phyloP scores from a whole-genome alignment of 2,329 filamentous ascomycete genomes.

The Aureobasidium sp. region DNA sequence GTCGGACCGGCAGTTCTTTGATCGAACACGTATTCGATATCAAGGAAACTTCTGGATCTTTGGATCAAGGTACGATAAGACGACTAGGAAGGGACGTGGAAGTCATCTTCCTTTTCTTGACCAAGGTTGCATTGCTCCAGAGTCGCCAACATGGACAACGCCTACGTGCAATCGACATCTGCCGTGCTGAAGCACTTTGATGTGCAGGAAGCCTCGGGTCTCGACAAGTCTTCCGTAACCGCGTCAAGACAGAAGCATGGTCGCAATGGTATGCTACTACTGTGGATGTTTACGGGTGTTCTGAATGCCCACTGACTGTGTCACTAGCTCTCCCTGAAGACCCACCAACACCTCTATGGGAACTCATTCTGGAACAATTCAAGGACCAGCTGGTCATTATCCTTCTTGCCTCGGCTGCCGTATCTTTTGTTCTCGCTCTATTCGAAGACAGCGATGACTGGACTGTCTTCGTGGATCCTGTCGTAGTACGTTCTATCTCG shows the following conservation, averaged over 20 bases:
- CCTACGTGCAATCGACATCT: constrained; percentile 27
- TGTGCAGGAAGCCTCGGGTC: constrained; percentile 28
- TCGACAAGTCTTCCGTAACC: constrained; percentile 26
- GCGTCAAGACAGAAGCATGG: constrained; percentile 29
- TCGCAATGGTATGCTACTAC: constrained; percentile 27
- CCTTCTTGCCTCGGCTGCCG: constrained; percentile 80
- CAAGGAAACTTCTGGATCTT: constrained; percentile 9
- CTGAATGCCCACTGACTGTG: constrained; percentile 17
- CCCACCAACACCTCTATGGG: constrained; percentile 90
- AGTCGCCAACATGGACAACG: constrained; percentile 29
- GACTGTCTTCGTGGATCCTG: constrained; percentile 95
- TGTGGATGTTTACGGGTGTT: not conserved
- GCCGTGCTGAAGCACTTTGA: constrained; percentile 32
- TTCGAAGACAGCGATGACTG: constrained; percentile 91
- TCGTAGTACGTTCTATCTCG: constrained; percentile 61
- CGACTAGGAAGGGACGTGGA: not conserved
- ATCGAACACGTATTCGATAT: not conserved
- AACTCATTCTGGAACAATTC: constrained; percentile 96
- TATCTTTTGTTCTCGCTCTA: constrained; percentile 87
- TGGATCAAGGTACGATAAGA: not conserved
- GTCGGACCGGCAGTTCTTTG: not conserved
- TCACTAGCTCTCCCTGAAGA: constrained; percentile 68
- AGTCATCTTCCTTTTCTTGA: constrained; percentile 3
- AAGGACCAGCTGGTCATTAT: constrained; percentile 98
- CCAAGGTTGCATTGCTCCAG: not conserved